Conservation (phyloP, 2,329 filamentous ascomycete genomes). For the Aureobasidium sp. region DNA sequence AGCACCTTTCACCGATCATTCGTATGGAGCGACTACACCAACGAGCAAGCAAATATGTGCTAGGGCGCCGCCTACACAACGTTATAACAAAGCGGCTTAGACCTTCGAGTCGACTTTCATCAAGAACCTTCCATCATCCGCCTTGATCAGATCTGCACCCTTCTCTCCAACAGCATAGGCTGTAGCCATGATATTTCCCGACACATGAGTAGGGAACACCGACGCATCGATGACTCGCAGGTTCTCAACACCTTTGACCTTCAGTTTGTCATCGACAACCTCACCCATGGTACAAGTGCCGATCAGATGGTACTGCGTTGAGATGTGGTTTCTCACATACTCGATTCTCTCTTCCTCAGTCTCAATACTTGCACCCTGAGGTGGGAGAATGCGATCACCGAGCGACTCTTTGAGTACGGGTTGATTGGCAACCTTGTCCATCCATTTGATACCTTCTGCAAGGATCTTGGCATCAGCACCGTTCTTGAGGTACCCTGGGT, state of each 20-base stretch:
- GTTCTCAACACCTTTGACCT: constrained; percentile 29
- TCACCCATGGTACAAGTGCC: constrained; percentile 44
- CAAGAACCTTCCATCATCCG: constrained; percentile 31
- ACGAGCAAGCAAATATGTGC: too few species aligned
- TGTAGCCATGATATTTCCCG: constrained; percentile 29
- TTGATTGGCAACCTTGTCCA: constrained; percentile 49
- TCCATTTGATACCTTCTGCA: constrained; percentile 38
- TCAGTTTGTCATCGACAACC: constrained; percentile 31
- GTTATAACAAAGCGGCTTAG: not conserved
- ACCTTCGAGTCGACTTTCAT: constrained; percentile 22
- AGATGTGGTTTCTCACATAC: constrained; percentile 33
- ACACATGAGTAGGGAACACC: constrained; percentile 36
- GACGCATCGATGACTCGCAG: constrained; percentile 36
- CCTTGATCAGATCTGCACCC: constrained; percentile 38
- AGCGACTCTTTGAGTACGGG: constrained; percentile 50
- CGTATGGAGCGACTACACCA: too few species aligned
- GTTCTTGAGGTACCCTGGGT: constrained; percentile 37
- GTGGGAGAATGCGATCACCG: constrained; percentile 38
- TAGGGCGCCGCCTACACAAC: not conserved
- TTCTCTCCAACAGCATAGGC: constrained; percentile 42
- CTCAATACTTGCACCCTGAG: constrained; percentile 29
- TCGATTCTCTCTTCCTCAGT: constrained; percentile 31
- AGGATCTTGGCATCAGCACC: constrained; percentile 36
- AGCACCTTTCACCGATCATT: not conserved
- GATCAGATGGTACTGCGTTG: constrained; percentile 44